Evolutionary conservation across 768 basidiomycete genomes (phyloP).

Genomic region (Cytidiella melzeri): DNA sequence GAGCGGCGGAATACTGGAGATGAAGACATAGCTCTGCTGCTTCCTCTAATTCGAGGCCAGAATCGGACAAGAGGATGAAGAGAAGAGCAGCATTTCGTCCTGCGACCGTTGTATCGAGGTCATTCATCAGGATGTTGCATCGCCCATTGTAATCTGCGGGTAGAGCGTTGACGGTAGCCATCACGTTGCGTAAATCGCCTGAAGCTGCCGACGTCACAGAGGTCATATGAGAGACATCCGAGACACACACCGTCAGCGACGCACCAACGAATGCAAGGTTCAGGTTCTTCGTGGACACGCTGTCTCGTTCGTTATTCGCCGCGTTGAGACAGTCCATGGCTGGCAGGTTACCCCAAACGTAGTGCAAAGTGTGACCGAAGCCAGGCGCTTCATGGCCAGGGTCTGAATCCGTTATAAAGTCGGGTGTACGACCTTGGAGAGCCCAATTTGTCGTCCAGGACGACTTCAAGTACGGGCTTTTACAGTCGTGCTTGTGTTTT

Average conservation of each 20-base stretch:
- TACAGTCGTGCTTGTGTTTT: neutral
- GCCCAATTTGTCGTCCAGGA: neutral
- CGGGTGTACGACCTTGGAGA: neutral
- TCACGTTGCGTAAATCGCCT: constrained; percentile 41
- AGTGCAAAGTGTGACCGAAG: neutral
- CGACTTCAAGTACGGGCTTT: neutral
- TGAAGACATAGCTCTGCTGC: constrained; percentile 42
- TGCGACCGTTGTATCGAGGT: constrained; percentile 24
- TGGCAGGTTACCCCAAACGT: constrained; percentile 28
- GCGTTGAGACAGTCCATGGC: constrained; percentile 29
- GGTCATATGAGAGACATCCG: neutral
- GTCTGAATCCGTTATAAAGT: neutral
- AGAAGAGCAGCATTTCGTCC: constrained; percentile 38
- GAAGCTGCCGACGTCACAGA: constrained; percentile 30
- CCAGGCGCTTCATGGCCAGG: neutral
- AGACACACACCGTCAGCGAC: neutral
- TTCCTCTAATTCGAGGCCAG: constrained; percentile 19
- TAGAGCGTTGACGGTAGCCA: constrained; percentile 37
- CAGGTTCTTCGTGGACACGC: constrained; percentile 14
- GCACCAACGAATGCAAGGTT: constrained; percentile 18
- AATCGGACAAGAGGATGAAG: constrained; percentile 32
- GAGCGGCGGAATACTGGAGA: constrained; percentile 38
- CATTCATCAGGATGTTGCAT: constrained; percentile 37
- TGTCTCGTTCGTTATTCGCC: constrained; percentile 17
- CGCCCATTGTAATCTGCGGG: constrained; percentile 35